Percentiles rank a stretch among this genome's conserved stretches.
These are phyloP conservation scores for Brettanomyces sp. DNA, from an alignment of 805 yeast species.

Conservation along the genomic window DNA sequence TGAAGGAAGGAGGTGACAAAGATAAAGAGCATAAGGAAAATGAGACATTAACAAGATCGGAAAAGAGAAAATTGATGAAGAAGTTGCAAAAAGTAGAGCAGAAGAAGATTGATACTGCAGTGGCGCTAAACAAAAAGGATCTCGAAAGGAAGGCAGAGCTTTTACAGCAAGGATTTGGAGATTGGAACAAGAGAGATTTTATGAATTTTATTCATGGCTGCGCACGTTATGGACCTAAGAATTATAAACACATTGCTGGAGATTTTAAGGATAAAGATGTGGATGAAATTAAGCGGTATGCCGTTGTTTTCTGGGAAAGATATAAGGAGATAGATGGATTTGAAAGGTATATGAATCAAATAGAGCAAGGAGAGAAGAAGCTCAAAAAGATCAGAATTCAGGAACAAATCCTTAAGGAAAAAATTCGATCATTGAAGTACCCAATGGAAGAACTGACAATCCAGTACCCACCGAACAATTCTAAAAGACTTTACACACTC, in stretches of 20 bases:
- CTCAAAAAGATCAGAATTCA: constrained; percentile 45
- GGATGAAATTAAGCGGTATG: constrained; percentile 53
- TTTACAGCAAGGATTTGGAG: constrained; percentile 48
- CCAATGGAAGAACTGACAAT: constrained; percentile 57
- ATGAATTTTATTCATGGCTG: constrained; percentile 61
- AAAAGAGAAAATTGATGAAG: constrained; percentile 15
- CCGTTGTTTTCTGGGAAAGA: constrained; percentile 54
- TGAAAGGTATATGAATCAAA: constrained; percentile 62
- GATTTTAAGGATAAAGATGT: constrained; percentile 47
- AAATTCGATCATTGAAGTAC: constrained; percentile 42
- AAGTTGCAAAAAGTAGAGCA: constrained; percentile 39
- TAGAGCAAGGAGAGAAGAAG: constrained; percentile 67
- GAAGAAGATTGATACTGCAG: constrained; percentile 42
- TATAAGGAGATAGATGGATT: constrained; percentile 55
- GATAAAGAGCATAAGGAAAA: constrained; percentile 32
- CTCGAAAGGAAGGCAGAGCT: constrained; percentile 40
- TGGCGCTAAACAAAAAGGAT: constrained; percentile 59
- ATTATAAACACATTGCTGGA: constrained; percentile 38
- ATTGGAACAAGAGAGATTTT: constrained; percentile 71
- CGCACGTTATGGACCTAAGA: constrained; percentile 55
- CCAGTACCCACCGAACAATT: constrained; percentile 76
- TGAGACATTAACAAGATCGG: constrained; percentile 7
- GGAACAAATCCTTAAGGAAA: constrained; percentile 42
- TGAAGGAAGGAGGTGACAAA: constrained; percentile 44
- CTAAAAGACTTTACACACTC: constrained; percentile 62